Base-by-base conservation (phyloP, 106 monocot genomes). In the Acorus calamus region DNA sequence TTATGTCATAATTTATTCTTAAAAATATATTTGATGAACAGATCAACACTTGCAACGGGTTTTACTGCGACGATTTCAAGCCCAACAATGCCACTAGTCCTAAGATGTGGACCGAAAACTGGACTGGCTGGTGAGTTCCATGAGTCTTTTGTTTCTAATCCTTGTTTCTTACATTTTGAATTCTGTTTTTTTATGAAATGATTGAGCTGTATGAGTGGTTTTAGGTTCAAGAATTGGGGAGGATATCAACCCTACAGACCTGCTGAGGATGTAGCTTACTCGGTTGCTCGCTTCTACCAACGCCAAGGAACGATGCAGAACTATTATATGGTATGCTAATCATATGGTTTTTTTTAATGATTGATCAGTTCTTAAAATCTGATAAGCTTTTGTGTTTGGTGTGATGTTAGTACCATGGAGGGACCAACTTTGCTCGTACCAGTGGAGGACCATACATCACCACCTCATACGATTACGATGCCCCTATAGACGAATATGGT, bases 401-500 rank as follows among this genome's bases (percentile, higher is more conserved):
- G 28, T 28, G 28, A 28, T 28, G 28, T 28, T 28, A 84, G 88
- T 89, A 85, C 67, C 85, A 89, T 65, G 85, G 89, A 55, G 89
- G 89, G 53, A 89, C 89, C 6, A 89, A 89, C 55, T 85, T 89
- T 49, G 89, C 79, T 0, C 81, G 82, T 5, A 63, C 81, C 3
- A 11, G 79, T 4, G 87, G 87, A 47, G 89, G 89, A 6, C 89
- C 89, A 50, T 89, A 89, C 46, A 79, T 89, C 66, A 79, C 74
- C 10, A 88, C 88, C 50, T 55, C 76, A 3, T 88, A 88, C 56
- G 88, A 88, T 56, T 89, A 82, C 46, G 85, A 89, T 77, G 81
- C 85, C 62, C 81, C 81, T 44, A 70, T 89, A 6, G 89, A 89
- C 74, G 89, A 89, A 74, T 85, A 85, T 56, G 89, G 89, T 84